A percentile compares a stretch with the other conserved stretches of the same genome.
phyloP scores from a whole-genome alignment of 768 basidiomycete species.

The Tylopilus subfusipes region DNA sequence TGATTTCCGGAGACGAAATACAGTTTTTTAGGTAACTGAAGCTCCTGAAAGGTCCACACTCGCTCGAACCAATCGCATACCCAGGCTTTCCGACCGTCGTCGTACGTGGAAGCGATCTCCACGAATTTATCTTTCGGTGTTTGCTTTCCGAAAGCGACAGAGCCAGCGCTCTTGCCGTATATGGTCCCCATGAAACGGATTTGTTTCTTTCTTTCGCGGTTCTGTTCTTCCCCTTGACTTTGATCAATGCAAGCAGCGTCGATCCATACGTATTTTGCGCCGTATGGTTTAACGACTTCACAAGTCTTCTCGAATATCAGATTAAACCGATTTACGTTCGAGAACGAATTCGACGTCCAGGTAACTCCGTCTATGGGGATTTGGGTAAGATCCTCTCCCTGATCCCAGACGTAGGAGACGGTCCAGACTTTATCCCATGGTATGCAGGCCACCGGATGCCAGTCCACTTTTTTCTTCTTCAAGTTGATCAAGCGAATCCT shows the following conservation, averaged over 20 bases:
- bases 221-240: background rate
- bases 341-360: conserved; percentile 5
- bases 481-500: conserved; percentile 3
- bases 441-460: background rate
- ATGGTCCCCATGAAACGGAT: conserved; percentile 6
- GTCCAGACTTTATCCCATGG: conserved; percentile 7
- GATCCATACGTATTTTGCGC: conserved; percentile 8
- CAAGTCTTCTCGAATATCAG: background rate
- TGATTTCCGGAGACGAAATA: conserved; percentile 11
- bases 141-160: conserved; percentile 8
- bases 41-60: conserved; percentile 16
- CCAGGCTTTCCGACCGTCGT: conserved; percentile 7
- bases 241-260: conserved; percentile 11
- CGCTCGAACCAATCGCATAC: conserved; percentile 14
- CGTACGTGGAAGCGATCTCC: background rate
- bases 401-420: conserved; percentile 9
- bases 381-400: background rate
- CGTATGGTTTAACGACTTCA: background rate
- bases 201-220: background rate
- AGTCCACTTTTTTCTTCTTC: background rate
- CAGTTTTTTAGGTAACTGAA: conserved; percentile 4
- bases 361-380: conserved; percentile 2
- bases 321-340: conserved; percentile 5
- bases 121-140: background rate
- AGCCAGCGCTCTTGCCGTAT: conserved; percentile 7